A percentile compares a stretch with the other conserved stretches of the same genome.
Conservation (phyloP, 2,329 filamentous ascomycete species). For the Alternaria sp. region DNA sequence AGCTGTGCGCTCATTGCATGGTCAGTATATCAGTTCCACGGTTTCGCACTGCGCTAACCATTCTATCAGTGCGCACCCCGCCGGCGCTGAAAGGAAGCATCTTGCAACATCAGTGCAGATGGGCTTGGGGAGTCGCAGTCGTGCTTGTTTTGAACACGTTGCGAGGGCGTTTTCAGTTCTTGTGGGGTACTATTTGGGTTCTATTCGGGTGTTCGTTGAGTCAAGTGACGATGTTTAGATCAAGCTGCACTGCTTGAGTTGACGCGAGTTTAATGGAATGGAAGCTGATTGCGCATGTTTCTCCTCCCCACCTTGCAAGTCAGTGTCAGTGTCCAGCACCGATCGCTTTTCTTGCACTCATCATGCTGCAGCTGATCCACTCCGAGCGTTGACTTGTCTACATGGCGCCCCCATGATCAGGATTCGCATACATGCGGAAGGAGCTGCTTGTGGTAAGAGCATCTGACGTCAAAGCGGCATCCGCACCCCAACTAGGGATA, state of each 20-base stretch:
- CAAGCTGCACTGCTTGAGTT: not conserved
- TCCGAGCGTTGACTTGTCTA: not conserved
- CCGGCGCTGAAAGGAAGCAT: constrained; percentile 10
- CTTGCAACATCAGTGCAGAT: not conserved
- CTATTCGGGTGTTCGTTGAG: not conserved
- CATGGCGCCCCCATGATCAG: not conserved
- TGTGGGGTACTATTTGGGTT: not conserved
- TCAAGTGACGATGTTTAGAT: not conserved
- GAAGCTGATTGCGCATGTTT: constrained; percentile 1
- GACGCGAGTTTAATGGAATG: constrained; percentile 2
- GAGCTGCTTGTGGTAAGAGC: not conserved
- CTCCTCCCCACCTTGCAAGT: not conserved
- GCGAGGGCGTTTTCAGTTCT: not conserved
- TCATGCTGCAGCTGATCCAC: not conserved
- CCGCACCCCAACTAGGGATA: not conserved
- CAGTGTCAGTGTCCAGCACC: not conserved
- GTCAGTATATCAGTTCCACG: constrained; percentile 24
- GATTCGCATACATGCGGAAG: not conserved
- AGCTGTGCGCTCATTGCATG: constrained; percentile 30
- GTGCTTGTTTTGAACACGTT: not conserved
- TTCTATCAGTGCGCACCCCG: constrained; percentile 30
- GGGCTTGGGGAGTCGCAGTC: not conserved
- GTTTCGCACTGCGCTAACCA: constrained; percentile 22
- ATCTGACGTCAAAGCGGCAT: not conserved
- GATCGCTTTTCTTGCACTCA: not conserved